Conservation (phyloP, 805 yeast genomes). For the Yamadazyma takamatsuzukensis region DNA sequence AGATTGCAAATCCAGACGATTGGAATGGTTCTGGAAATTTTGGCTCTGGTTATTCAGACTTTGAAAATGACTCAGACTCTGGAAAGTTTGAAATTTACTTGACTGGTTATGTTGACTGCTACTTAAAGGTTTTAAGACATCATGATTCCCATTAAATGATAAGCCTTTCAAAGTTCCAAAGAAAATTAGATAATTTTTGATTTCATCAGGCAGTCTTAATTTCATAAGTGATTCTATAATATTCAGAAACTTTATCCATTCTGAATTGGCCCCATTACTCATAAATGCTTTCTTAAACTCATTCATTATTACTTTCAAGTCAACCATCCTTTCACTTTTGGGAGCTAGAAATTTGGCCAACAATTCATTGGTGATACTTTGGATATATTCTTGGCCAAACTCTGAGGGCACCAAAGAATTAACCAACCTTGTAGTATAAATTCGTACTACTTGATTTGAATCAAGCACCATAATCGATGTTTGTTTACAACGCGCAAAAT, state of each 20-base stretch:
- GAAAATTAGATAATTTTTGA: constrained; percentile 32
- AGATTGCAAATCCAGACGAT: constrained; percentile 8
- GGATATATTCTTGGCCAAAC: constrained; percentile 31
- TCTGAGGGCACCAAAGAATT: constrained; percentile 34
- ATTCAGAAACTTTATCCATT: constrained; percentile 32
- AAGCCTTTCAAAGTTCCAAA: constrained; percentile 19
- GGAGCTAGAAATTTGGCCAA: constrained; percentile 6
- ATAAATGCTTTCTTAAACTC: constrained; percentile 22
- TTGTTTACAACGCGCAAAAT: constrained; percentile 2
- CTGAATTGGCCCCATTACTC: constrained; percentile 20
- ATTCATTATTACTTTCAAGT: constrained; percentile 17
- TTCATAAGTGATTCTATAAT: constrained; percentile 27
- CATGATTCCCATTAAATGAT: background rate
- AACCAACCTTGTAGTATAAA: constrained; percentile 33
- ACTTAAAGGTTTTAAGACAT: no score
- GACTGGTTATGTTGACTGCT: no score
- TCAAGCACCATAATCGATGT: constrained; percentile 25
- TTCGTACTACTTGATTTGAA: constrained; percentile 27
- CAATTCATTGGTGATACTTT: constrained; percentile 29
- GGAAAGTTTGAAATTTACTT: no score
- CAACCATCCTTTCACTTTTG: constrained; percentile 3
- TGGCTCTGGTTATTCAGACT: no score
- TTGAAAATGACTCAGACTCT: no score
- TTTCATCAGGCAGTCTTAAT: constrained; percentile 25
- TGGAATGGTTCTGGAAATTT: no score